phyloP scores from a whole-genome alignment of 2,329 filamentous ascomycete species.

The Neopestalotiopsis sp. region DNA sequence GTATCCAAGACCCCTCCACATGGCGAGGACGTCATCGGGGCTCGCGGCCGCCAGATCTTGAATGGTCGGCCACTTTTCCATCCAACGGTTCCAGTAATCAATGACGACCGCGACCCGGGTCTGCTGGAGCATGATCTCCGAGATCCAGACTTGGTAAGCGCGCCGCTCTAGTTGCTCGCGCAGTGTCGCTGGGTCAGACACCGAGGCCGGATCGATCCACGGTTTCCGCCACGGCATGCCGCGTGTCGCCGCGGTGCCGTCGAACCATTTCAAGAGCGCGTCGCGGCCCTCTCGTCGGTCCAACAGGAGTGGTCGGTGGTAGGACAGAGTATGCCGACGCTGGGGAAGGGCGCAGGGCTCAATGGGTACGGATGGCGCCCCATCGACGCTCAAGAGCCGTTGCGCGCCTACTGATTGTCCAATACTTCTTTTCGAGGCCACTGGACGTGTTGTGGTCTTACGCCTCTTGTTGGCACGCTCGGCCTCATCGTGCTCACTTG shows the following conservation, averaged over 20 bases:
- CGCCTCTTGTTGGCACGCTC: neutral
- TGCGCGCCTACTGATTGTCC: constrained; percentile 20
- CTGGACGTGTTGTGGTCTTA: neutral
- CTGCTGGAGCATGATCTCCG: constrained; percentile 71
- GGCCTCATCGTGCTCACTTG: neutral
- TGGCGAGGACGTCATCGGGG: constrained; percentile 60
- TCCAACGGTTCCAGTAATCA: constrained; percentile 68
- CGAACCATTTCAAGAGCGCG: constrained; percentile 57
- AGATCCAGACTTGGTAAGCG: constrained; percentile 71
- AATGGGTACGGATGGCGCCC: neutral
- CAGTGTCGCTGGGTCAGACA: constrained; percentile 37
- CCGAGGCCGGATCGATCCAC: constrained; percentile 53
- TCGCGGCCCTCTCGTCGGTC: constrained; percentile 39
- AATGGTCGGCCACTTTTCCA: constrained; percentile 64
- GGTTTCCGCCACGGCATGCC: constrained; percentile 64
- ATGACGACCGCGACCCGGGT: constrained; percentile 67
- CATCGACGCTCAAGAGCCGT: constrained; percentile 27
- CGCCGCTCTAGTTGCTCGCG: constrained; percentile 53
- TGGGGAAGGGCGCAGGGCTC: constrained; percentile 28
- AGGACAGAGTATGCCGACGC: constrained; percentile 44
- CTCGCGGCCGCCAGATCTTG: constrained; percentile 57
- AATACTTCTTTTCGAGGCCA: neutral
- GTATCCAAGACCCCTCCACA: constrained; percentile 67
- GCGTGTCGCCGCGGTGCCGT: constrained; percentile 49
- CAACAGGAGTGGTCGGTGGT: constrained; percentile 57